Percentiles rank a stretch among this genome's conserved stretches.
These are phyloP conservation scores for Leishmania amazonensis DNA, from an alignment of 208 protist species.

Conservation along the genomic window DNA sequence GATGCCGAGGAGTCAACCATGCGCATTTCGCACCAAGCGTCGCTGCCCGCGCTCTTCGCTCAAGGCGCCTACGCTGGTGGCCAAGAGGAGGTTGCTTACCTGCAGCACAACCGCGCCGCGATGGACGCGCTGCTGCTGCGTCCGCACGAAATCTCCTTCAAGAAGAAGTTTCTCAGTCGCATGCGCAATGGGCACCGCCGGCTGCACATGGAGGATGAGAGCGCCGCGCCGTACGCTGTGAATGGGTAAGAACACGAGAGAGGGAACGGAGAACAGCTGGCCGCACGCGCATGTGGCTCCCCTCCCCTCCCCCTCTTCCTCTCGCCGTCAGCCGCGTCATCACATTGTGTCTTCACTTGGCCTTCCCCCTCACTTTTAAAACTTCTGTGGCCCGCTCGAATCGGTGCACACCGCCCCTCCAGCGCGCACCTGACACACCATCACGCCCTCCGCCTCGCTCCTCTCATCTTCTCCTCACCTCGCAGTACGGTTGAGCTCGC, in stretches of 20 bases:
- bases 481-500: neutral
- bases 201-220: conserved; percentile 68
- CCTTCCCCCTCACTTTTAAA: neutral
- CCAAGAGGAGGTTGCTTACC: conserved; percentile 61
- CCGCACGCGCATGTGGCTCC: neutral
- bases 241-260: neutral
- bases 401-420: neutral
- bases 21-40: conserved; percentile 13
- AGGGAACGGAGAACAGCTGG: neutral
- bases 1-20: conserved; percentile 3
- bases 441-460: neutral
- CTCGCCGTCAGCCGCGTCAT: neutral
- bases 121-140: conserved; percentile 81
- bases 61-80: conserved; percentile 74
- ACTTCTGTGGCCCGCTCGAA: neutral
- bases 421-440: neutral
- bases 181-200: conserved; percentile 60
- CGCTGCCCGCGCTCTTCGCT: conserved; percentile 64
- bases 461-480: neutral
- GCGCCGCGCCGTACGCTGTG: conserved; percentile 11
- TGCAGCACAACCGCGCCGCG: conserved; percentile 67
- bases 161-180: conserved; percentile 70
- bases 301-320: neutral
- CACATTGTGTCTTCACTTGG: neutral
- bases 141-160: conserved; percentile 78